These are phyloP conservation scores for Cladosporium austrohemisphaericum DNA, from an alignment of 2,329 filamentous ascomycete genomes.

Conservation along the genomic window DNA sequence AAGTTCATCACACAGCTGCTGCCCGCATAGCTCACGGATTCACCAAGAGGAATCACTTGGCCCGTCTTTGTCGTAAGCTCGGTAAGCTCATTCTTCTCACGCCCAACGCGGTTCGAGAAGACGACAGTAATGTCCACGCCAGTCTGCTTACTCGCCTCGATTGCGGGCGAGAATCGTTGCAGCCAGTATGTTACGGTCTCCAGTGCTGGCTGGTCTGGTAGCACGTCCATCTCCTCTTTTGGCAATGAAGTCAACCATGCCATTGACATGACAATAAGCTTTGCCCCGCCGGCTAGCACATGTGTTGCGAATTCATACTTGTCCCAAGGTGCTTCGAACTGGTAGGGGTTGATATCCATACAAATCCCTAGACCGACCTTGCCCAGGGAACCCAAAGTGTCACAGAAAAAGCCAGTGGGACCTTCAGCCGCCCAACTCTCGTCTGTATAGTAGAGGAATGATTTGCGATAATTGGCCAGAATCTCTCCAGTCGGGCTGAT, in stretches of 20 bases:
- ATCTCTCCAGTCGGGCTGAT: constrained; percentile 53
- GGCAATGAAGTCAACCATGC: constrained; percentile 65
- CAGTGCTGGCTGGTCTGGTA: constrained; percentile 59
- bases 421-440: constrained; percentile 55
- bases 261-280: constrained; percentile 69
- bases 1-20: constrained; percentile 70
- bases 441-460: constrained; percentile 64
- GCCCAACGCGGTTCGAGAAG: constrained; percentile 67
- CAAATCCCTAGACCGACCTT: constrained; percentile 45
- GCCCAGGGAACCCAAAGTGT: constrained; percentile 36
- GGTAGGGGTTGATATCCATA: constrained; percentile 62
- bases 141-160: constrained; percentile 31
- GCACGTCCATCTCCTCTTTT: constrained; percentile 47
- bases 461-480: constrained; percentile 59
- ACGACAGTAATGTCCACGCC: constrained; percentile 62
- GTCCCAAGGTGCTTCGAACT: constrained; percentile 55
- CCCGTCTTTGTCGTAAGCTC: constrained; percentile 29
- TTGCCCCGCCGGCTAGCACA: constrained; percentile 53
- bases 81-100: constrained; percentile 43
- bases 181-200: constrained; percentile 75
- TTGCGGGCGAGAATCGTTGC: constrained; percentile 61
- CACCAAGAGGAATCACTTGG: constrained; percentile 29
- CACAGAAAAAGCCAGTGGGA: constrained; percentile 34
- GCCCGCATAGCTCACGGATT: constrained; percentile 62
- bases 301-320: constrained; percentile 58